Evolutionary conservation across 2,329 filamentous ascomycete genomes (phyloP).

Genomic region (Alternaria hordeiaustralica): DNA sequence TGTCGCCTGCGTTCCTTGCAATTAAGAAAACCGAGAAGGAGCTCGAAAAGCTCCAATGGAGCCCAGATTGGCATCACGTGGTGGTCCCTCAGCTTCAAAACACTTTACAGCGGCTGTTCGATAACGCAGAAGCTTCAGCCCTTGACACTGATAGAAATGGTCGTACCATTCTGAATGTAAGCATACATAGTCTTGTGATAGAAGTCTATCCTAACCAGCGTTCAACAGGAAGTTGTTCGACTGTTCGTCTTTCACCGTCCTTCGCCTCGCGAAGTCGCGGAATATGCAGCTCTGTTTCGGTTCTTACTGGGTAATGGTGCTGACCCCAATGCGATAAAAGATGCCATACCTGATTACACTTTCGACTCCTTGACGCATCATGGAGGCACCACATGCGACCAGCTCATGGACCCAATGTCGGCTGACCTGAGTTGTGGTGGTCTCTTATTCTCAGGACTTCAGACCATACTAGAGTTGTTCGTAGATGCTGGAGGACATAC

Average conservation of each 20-base stretch:
- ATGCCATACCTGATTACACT: accelerated
- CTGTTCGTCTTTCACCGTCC: too few relatives aligned
- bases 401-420: background rate
- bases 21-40: background rate
- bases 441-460: background rate
- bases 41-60: too few relatives aligned
- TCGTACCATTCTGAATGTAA: background rate
- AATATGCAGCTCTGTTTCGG: background rate
- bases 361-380: accelerated
- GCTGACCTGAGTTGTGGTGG: too few relatives aligned
- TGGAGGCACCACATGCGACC: background rate
- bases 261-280: background rate
- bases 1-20: background rate
- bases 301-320: background rate
- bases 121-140: background rate
- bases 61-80: too few relatives aligned
- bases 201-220: accelerated
- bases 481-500: background rate
- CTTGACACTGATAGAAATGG: background rate
- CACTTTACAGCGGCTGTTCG: background rate
- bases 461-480: background rate
- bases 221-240: accelerated
- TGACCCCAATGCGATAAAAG: background rate
- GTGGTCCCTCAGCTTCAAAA: background rate
- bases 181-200: accelerated